Conservation (phyloP, 345 rosid species). For the Orychophragmus violaceus region DNA sequence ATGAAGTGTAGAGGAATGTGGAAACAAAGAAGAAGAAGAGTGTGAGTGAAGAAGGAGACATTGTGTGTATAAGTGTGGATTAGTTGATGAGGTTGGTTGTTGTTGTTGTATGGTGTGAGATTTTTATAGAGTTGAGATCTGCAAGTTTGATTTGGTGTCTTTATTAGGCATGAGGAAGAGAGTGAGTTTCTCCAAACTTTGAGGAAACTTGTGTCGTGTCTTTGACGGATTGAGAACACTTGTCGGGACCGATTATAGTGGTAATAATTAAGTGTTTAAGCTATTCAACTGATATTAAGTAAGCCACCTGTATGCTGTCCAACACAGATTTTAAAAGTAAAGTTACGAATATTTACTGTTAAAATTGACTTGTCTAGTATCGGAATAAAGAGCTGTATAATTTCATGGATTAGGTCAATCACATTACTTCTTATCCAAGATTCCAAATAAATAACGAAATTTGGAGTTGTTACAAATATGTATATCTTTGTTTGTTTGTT, state of each 20-base stretch:
- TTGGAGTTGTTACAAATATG: no score
- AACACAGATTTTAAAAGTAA: neutral
- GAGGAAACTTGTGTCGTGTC: constrained; percentile 1
- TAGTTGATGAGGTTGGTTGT: neutral
- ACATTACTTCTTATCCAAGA: neutral
- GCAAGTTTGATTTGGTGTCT: neutral
- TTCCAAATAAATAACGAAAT: neutral
- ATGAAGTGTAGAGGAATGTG: constrained; percentile 19
- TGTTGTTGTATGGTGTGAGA: neutral
- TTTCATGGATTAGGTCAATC: no score
- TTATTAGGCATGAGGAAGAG: constrained; percentile 21
- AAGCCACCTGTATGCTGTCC: neutral
- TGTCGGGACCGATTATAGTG: neutral
- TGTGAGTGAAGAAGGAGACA: constrained; percentile 19
- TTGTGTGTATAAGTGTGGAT: neutral
- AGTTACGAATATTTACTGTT: neutral
- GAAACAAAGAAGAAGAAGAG: constrained; percentile 21
- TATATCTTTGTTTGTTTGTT: no score
- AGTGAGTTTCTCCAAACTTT: constrained; percentile 18
- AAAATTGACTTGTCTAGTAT: no score
- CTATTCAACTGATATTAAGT: neutral
- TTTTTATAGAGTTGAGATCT: constrained; percentile 1
- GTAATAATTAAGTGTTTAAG: neutral
- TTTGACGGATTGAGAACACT: neutral
- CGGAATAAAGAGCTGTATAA: no score